A percentile compares a stretch with the other conserved stretches of the same genome.
Conservation (phyloP, 768 basidiomycete genomes). For the Kondoa subrosea region DNA sequence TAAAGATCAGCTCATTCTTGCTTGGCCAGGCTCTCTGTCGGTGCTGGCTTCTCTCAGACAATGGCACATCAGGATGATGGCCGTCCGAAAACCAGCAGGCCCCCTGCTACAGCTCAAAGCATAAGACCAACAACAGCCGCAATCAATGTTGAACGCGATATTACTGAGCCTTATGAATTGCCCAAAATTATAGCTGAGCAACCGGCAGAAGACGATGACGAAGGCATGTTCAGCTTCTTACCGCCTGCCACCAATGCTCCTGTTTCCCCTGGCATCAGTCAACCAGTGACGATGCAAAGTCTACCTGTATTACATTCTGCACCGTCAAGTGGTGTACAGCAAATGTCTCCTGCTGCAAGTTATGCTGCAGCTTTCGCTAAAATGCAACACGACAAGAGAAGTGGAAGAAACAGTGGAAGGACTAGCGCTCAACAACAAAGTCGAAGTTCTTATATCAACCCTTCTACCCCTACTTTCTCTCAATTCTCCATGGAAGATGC, state of each 20-base stretch:
- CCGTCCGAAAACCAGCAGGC: background rate
- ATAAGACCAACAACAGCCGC: background rate
- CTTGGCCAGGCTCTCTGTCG: no score
- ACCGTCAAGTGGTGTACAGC: no score
- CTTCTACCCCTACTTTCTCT: background rate
- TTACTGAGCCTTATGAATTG: background rate
- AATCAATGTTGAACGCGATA: background rate
- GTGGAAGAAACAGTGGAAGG: background rate
- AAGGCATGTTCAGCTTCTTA: slow-evolving; percentile 7
- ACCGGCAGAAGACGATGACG: slow-evolving; percentile 7
- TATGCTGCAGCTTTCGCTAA: slow-evolving; percentile 3
- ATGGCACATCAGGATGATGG: background rate
- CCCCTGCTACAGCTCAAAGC: background rate
- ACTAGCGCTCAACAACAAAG: background rate
- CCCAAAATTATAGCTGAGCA: background rate
- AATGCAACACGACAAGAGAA: background rate
- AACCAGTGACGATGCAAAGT: background rate
- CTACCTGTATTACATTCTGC: no score
- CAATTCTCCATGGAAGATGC: background rate
- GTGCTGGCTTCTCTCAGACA: no score
- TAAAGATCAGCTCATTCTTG: background rate
- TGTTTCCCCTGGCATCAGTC: background rate
- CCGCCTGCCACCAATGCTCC: background rate
- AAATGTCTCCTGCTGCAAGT: background rate
- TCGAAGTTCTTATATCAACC: background rate